A percentile compares a stretch with the other conserved stretches of the same genome.
Evolutionary conservation across 176 grass and related monocot genomes (phyloP).

Genomic region (Oryza meyeriana): DNA sequence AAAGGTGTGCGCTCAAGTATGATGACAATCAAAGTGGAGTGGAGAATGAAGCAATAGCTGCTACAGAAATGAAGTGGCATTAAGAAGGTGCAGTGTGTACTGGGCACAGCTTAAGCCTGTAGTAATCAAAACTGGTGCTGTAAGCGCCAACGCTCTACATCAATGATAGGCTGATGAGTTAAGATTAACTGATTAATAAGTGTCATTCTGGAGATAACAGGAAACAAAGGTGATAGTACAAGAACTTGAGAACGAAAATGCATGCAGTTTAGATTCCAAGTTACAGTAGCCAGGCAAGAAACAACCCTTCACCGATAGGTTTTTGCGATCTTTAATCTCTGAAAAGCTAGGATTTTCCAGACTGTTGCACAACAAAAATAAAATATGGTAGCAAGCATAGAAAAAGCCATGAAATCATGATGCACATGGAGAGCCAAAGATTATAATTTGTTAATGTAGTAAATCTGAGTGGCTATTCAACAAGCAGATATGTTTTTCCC

Average conservation of each 20-base stretch:
- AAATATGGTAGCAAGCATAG: too few relatives aligned
- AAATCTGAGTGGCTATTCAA: not conserved
- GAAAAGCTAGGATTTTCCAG: not conserved
- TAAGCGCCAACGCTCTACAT: not conserved
- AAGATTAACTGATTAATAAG: not conserved
- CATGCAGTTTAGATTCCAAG: not conserved
- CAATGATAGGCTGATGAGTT: not conserved
- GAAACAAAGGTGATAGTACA: not conserved
- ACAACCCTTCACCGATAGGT: not conserved
- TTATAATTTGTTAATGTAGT: too few relatives aligned
- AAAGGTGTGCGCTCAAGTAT: not conserved
- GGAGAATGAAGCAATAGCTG: not conserved
- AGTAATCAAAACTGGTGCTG: not conserved
- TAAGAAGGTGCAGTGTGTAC: not conserved
- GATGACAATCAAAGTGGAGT: not conserved
- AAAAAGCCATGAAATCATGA: too few relatives aligned
- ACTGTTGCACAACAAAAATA: not conserved
- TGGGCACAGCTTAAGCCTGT: not conserved
- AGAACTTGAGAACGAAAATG: not conserved
- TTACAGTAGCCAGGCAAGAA: not conserved
- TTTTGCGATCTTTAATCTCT: not conserved
- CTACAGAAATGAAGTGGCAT: not conserved
- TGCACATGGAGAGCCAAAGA: too few relatives aligned
- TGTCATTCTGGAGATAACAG: not conserved
- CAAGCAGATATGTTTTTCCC: not conserved